Conservation (phyloP, 495 filamentous ascomycete genomes). For the Penicillium coprophilum region DNA sequence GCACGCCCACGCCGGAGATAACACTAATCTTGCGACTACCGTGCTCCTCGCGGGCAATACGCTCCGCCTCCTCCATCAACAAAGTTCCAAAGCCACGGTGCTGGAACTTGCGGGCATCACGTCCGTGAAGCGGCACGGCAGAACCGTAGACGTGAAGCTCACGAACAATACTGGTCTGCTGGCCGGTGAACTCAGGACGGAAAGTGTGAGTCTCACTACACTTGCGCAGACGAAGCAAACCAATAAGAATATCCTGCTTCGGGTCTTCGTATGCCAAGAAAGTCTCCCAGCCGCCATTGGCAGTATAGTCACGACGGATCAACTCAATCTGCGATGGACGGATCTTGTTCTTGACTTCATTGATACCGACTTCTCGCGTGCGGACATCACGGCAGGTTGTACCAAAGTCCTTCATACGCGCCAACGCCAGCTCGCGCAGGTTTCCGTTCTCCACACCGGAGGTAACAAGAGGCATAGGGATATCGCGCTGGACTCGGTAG, state of each 20-base stretch:
- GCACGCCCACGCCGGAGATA: slow-evolving; percentile 91
- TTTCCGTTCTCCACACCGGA: slow-evolving; percentile 98
- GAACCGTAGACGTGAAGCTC: slow-evolving; percentile 97
- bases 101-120: slow-evolving; percentile 94
- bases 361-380: slow-evolving; percentile 95
- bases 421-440: slow-evolving; percentile 85
- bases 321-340: slow-evolving; percentile 94
- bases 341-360: slow-evolving; percentile 98
- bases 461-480: slow-evolving; percentile 97
- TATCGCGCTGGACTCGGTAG: slow-evolving; percentile 97
- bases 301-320: slow-evolving; percentile 89
- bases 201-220: slow-evolving; percentile 89
- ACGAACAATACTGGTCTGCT: slow-evolving; percentile 87
- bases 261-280: slow-evolving; percentile 98
- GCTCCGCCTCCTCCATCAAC: slow-evolving; percentile 96
- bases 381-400: slow-evolving; percentile 97
- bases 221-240: slow-evolving; percentile 83
- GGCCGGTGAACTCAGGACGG: slow-evolving; percentile 78
- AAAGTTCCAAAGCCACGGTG: slow-evolving; percentile 96
- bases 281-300: slow-evolving; percentile 97
- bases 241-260: slow-evolving; percentile 97
- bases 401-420: slow-evolving; percentile 97
- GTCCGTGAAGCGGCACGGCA: slow-evolving; percentile 89
- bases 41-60: slow-evolving; percentile 91
- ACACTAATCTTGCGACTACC: slow-evolving; percentile 91